These are phyloP conservation scores for Phylloporus sp. DNA, from an alignment of 768 basidiomycete genomes.

Conservation along the genomic window DNA sequence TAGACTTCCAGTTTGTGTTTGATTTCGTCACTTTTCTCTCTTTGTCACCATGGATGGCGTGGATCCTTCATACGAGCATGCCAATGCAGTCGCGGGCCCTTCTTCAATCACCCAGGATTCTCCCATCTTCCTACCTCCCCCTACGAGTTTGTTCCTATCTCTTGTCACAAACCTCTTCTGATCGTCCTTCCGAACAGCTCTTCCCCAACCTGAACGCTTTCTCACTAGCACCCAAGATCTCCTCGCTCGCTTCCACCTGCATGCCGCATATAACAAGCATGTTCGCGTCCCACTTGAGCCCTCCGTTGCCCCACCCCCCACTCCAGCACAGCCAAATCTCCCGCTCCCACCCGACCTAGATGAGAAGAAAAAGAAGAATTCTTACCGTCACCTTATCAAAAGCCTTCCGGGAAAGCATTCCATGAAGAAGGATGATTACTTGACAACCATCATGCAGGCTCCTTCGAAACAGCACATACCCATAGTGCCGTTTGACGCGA, in stretches of 20 bases:
- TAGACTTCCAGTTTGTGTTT: slow-evolving; percentile 15
- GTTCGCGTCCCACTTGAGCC: slow-evolving; percentile 50
- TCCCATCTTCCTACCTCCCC: slow-evolving; percentile 29
- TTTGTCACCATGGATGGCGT: slow-evolving; percentile 30
- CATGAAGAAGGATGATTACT: slow-evolving; percentile 73
- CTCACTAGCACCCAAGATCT: slow-evolving; percentile 79
- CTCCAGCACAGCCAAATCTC: slow-evolving; percentile 31
- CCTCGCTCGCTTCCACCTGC: slow-evolving; percentile 64
- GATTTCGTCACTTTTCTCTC: slow-evolving; percentile 19
- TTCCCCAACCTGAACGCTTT: slow-evolving; percentile 37
- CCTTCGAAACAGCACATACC: slow-evolving; percentile 68
- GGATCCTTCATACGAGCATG: slow-evolving; percentile 27
- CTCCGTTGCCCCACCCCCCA: slow-evolving; percentile 23
- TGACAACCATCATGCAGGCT: slow-evolving; percentile 59
- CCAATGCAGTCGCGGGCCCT: slow-evolving; percentile 63
- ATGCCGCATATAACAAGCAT: slow-evolving; percentile 76
- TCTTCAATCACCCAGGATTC: slow-evolving; percentile 36
- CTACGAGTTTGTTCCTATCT: slow-evolving; percentile 28
- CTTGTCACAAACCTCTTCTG: slow-evolving; percentile 5
- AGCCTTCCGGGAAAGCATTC: slow-evolving; percentile 77
- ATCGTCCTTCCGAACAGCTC: slow-evolving; percentile 21
- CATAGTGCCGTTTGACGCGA: slow-evolving; percentile 59
- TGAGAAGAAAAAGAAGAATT: slow-evolving; percentile 73
- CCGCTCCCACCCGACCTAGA: slow-evolving; percentile 51
- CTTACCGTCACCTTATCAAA: slow-evolving; percentile 74